phyloP scores from a whole-genome alignment of 768 basidiomycete species.

The Royoungia palumana region DNA sequence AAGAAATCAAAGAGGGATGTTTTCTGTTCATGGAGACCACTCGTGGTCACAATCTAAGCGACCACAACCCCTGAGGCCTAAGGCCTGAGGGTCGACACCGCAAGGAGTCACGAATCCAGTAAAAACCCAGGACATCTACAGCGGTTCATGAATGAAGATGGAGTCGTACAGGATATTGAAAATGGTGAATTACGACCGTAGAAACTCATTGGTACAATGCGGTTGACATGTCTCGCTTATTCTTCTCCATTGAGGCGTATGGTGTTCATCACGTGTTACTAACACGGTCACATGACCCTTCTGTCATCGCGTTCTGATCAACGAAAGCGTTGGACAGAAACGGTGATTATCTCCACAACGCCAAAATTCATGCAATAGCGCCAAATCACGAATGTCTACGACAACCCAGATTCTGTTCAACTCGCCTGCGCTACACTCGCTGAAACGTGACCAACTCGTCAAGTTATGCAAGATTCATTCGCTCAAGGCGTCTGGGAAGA shows the following conservation, averaged over 20 bases:
- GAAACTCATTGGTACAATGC: background rate
- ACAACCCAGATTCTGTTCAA: constrained; percentile 82
- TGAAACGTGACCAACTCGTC: constrained; percentile 81
- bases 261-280: constrained; percentile 12
- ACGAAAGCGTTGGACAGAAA: constrained; percentile 11
- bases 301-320: constrained; percentile 8
- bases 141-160: background rate
- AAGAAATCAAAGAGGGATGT: background rate
- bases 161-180: background rate
- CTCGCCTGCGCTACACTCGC: constrained; percentile 76
- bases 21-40: constrained; percentile 13
- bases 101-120: background rate
- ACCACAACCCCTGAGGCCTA: too few species aligned
- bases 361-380: constrained; percentile 5
- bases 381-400: constrained; percentile 47
- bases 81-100: too few species aligned
- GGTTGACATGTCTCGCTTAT: constrained; percentile 14
- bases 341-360: background rate
- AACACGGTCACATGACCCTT: constrained; percentile 20
- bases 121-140: background rate
- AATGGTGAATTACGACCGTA: background rate
- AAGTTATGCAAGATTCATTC: constrained; percentile 83
- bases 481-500: constrained; percentile 80
- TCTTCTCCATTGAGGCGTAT: too few species aligned
- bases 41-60: constrained; percentile 13